Evolutionary conservation across 352 stramenopile species (phyloP), one percentile per base, ranked within the genome.

Genomic region (Pythium grandisporangium): DNA sequence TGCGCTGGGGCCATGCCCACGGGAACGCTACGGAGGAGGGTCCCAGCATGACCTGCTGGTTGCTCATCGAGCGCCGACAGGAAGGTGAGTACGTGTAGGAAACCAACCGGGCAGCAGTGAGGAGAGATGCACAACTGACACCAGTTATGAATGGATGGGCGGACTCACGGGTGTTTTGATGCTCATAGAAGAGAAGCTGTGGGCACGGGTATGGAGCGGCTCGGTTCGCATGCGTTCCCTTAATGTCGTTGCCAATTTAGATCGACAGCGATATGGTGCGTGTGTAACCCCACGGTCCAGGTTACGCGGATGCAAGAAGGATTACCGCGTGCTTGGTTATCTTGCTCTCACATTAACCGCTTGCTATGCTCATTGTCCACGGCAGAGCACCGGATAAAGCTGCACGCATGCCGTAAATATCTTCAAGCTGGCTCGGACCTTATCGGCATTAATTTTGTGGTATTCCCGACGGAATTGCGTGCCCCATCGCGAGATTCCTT

Each of bases 1-100:
- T 14, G 14, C 27, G 27, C 10, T 14, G 27, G 8, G 27, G 8
- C 14, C 14, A 32, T 14, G 27, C 27, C 27, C 8, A 14, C 14
- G 14, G 8, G 27, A 32, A 14, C 27, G 27, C 14, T 14, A 14
- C 10, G 27, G 27, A 32, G 8, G 27, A 32, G 14, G 14, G 27
- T 14, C 27, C 10, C 8, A 32, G 14, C 27, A 32, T 14, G 27
- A 32, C 27, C 27, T 54, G 46, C 37, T n/a, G 47, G 16, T 24
- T 54, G 39, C 46, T 37, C 33, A 24, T 54, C 6, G 46, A 47
- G 38, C 46, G 46, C 10, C 22, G 46, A 16, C 46, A 39, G 4
- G 47, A 37, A 1, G 46, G 46, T 54, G 35, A 6, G 12, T 14
- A 20, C 3, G 23, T 19, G 10, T 25, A 24, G 19, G 1, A 24